phyloP scores from a whole-genome alignment of 805 yeast genomes.

The Yamadazyma kitorensis region DNA sequence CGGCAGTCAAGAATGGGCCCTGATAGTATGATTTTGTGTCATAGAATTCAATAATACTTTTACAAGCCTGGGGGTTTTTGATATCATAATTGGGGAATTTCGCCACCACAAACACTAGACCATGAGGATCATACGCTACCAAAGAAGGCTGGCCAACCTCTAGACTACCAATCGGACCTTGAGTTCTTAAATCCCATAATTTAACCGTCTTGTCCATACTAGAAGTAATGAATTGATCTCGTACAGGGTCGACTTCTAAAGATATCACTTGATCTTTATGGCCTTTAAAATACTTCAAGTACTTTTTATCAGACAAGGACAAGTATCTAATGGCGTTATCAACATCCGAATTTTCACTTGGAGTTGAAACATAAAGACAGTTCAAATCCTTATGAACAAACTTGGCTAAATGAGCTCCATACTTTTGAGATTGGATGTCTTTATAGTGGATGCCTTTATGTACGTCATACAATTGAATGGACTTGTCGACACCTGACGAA shows the following conservation, averaged over 20 bases:
- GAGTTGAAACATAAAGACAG: slow-evolving; percentile 81
- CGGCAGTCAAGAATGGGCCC: slow-evolving; percentile 46
- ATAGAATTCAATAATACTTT: slow-evolving; percentile 49
- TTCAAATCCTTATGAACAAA: slow-evolving; percentile 74
- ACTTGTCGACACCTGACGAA: slow-evolving; percentile 76
- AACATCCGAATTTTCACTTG: slow-evolving; percentile 28
- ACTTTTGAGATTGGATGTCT: slow-evolving; percentile 79
- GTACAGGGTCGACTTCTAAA: slow-evolving; percentile 69
- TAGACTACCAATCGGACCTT: slow-evolving; percentile 58
- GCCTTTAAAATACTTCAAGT: slow-evolving; percentile 81
- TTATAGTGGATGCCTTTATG: slow-evolving; percentile 64
- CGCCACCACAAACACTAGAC: slow-evolving; percentile 73
- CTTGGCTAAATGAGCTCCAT: slow-evolving; percentile 84
- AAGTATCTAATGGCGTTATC: slow-evolving; percentile 76
- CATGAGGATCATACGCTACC: slow-evolving; percentile 80
- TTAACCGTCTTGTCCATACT: slow-evolving; percentile 78
- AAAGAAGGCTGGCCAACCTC: slow-evolving; percentile 54
- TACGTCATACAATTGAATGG: slow-evolving; percentile 79
- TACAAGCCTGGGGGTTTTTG: too few species aligned
- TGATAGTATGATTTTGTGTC: slow-evolving; percentile 57
- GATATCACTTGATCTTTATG: slow-evolving; percentile 75
- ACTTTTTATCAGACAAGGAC: slow-evolving; percentile 73
- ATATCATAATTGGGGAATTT: slow-evolving; percentile 2
- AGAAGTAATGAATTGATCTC: slow-evolving; percentile 62
- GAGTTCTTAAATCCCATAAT: slow-evolving; percentile 79